Base-by-base conservation (phyloP, 2,329 filamentous ascomycete species). In the Sclerotinia borealis region DNA sequence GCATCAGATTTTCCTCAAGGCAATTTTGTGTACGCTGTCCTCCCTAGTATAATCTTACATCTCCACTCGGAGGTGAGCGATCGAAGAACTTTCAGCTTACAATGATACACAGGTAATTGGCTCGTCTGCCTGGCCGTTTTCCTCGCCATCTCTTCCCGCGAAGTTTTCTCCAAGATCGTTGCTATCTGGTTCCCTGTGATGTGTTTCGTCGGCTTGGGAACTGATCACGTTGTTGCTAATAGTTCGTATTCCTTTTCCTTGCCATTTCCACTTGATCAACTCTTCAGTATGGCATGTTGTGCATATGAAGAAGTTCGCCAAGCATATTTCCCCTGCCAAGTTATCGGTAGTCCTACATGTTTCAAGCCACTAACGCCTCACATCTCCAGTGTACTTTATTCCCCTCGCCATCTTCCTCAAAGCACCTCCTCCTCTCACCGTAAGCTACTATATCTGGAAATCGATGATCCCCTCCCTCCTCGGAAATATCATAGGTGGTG, bases 191-290 rank as follows among this genome's bases (percentile, higher is more conserved):
- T 78, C 70, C 83, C 82, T 0, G 81, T 80, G 3, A 82, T 83
- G 62, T 79, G 79, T 1, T 85, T 85, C 66, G 81, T 84, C 0
- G 77, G 77, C 1, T 74, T 83, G 0, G 80, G 79, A 0, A 76
- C 84, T 2, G 82, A 85, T 63, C 83, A 85, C 73, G 81, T 84
- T 49, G 77, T 85, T 19, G 82, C 82, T 29, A 85, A 84, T 65
- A 84, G 60, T 62, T 45, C 8, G 60, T 62, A 52, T 52, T 31
- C 45, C 27, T 0, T 31, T 34, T 41, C 25, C 58, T 50, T 43
- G 10, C 1, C 25, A 31, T 60, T 25, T 41, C 2, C 22, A 13
- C 11, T 25, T 1, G 6, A 22, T 25, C 39, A 17, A 13, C 13
- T 13, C 4, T 41, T 11, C 17, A 17, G 4, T 43, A 15, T 43